Conservation (phyloP, 345 rosid species). For the Combretum micranthum region DNA sequence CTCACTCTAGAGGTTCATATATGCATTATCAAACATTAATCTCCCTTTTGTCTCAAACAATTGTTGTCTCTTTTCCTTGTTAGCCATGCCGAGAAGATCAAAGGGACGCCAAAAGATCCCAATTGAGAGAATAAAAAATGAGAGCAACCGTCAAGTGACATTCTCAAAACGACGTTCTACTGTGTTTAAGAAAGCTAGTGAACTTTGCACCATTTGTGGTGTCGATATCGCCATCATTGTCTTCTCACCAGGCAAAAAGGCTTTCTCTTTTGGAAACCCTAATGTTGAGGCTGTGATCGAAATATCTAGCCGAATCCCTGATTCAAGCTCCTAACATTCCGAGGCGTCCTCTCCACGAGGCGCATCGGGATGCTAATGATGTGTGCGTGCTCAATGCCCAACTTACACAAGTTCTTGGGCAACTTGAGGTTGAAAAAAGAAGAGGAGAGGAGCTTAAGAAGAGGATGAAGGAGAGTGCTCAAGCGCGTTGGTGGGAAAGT, state of each 20-base stretch:
- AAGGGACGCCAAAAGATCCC: constrained; percentile 30
- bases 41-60: too few species aligned
- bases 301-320: constrained; percentile 16
- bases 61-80: background rate
- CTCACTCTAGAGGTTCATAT: too few species aligned
- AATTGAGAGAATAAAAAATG: constrained; percentile 25
- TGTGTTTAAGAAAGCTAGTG: constrained; percentile 50
- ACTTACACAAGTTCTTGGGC: constrained; percentile 10
- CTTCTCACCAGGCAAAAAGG: constrained; percentile 43
- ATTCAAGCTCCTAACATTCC: background rate
- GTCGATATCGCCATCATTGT: constrained; percentile 31
- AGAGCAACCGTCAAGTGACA: constrained; percentile 33
- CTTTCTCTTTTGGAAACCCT: constrained; percentile 58
- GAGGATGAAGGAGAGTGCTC: constrained; percentile 5
- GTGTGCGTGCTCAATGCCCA: constrained; percentile 20
- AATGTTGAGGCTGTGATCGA: constrained; percentile 25
- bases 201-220: constrained; percentile 40
- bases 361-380: constrained; percentile 15
- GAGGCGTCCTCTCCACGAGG: too few species aligned
- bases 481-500: constrained; percentile 23
- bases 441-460: constrained; percentile 15
- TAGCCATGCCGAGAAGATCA: constrained; percentile 15
- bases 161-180: constrained; percentile 50
- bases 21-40: too few species aligned
- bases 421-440: constrained; percentile 23